These are phyloP conservation scores for Cyberlindnera xishuangbannaensis DNA, from an alignment of 805 yeast genomes.

Conservation along the genomic window DNA sequence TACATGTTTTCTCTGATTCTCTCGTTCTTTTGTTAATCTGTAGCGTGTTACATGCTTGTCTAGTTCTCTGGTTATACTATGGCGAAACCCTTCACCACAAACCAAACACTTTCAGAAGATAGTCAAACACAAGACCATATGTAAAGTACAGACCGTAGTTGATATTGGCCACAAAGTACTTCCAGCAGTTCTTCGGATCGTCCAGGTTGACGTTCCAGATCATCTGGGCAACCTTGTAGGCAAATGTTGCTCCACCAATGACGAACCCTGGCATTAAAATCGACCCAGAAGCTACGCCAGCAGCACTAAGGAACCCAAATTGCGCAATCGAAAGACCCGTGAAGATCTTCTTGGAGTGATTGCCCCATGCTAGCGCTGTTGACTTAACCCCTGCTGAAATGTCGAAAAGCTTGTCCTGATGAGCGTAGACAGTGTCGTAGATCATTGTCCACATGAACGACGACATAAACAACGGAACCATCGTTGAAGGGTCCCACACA, in stretches of 20 bases:
- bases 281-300: conserved; percentile 65
- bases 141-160: conserved; percentile 67
- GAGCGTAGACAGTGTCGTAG: conserved; percentile 95
- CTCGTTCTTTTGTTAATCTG: too few relatives aligned
- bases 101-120: conserved; percentile 45
- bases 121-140: conserved; percentile 62
- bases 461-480: conserved; percentile 70
- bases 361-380: conserved; percentile 94
- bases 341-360: conserved; percentile 63
- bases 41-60: too few relatives aligned
- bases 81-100: conserved; percentile 30
- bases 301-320: conserved; percentile 51
- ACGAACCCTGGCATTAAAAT: conserved; percentile 81
- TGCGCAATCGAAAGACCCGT: conserved; percentile 63
- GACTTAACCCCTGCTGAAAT: conserved; percentile 88
- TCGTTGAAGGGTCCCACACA: conserved; percentile 67
- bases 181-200: conserved; percentile 78
- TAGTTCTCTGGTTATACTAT: too few relatives aligned
- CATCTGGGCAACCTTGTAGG: conserved; percentile 62
- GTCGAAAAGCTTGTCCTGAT: conserved; percentile 91
- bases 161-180: conserved; percentile 70
- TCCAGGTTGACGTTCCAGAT: conserved; percentile 72
- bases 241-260: conserved; percentile 59
- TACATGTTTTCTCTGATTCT: too few relatives aligned
- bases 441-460: conserved; percentile 91